Percentiles rank a stretch among this genome's conserved stretches.
These are phyloP conservation scores for Aspergillus hancockii DNA, from an alignment of 495 filamentous ascomycete genomes.

Conservation along the genomic window DNA sequence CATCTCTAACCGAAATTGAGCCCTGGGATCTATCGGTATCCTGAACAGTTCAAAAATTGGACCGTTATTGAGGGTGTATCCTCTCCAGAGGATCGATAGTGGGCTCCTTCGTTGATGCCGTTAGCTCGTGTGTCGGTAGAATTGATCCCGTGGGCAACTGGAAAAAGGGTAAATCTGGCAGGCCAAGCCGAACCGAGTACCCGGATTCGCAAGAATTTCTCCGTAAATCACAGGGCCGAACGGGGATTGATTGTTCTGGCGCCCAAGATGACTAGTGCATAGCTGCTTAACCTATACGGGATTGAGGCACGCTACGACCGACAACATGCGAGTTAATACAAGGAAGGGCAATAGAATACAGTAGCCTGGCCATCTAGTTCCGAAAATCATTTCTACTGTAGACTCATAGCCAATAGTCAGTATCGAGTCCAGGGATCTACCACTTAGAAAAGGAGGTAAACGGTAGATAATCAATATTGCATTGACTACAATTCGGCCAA, in stretches of 20 bases:
- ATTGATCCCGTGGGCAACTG: constrained; percentile 17
- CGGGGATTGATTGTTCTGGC: neutral
- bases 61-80: neutral
- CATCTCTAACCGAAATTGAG: neutral
- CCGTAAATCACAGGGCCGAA: constrained; percentile 31
- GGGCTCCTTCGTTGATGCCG: neutral
- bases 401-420: neutral
- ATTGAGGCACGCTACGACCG: neutral
- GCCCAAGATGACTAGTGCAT: neutral
- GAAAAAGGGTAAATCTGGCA: neutral
- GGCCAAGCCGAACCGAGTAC: constrained; percentile 21
- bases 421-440: neutral
- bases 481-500: neutral
- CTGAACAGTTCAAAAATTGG: neutral
- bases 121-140: constrained; percentile 9
- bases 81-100: neutral
- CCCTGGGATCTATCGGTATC: constrained; percentile 5
- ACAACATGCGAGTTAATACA: neutral
- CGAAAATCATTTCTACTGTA: neutral
- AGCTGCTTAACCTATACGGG: neutral
- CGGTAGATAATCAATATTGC: neutral
- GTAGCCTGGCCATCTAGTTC: neutral
- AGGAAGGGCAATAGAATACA: neutral
- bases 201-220: constrained; percentile 29
- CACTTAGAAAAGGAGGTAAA: neutral